Evolutionary conservation across 225 moss, liverwort and hornwort species (phyloP), one percentile per base, ranked within the genome.

Genomic region (Pseudoscleropodium purum): DNA sequence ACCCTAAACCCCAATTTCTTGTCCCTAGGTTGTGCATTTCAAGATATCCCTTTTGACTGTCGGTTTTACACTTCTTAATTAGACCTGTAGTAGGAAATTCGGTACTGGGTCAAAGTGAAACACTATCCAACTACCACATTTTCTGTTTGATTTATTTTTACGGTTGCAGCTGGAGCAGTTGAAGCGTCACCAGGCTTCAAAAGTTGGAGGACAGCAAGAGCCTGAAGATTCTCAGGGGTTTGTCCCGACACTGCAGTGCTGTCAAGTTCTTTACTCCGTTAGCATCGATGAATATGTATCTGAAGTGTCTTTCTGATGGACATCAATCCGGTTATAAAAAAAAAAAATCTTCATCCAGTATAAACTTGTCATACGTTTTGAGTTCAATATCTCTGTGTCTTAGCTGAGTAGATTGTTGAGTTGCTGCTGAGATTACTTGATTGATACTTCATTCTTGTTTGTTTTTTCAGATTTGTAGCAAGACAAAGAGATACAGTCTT

Each of bases 141-240:
- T 56, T 68, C 85, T 82, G 63, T 18, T 82, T 29, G 39, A 76
- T 73, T 82, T 83, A 33, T 23, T 49, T 13, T 41, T 56, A 52
- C 21, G 24, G 52, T 57, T 92, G 91, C 96, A 97, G 96, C 94
- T 94, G 92, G 98, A 98, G 93, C 98, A 98, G 91, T 91, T 95
- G 25, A 96, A 92, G 89, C 96, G 97, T 78, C 90, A 90, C 59
- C 95, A 95, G 86, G 87, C 90, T 81, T 90, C 88, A 51, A 92
- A 91, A 89, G 93, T 89, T 91, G 95, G 91, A 90, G 92, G 89
- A 74, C 90, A 63, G 30, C 85, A 67, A 74, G 89, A 90, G 30
- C 57, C 91, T 87, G 87, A 92, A 52, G 92, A 88, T 83, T 37
- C 89, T 57, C 94, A 91, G 83, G 95, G 96, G 94, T 97, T 89